Evolutionary conservation across 2,329 filamentous ascomycete genomes (phyloP).

Genomic region (Aureobasidium sp.): DNA sequence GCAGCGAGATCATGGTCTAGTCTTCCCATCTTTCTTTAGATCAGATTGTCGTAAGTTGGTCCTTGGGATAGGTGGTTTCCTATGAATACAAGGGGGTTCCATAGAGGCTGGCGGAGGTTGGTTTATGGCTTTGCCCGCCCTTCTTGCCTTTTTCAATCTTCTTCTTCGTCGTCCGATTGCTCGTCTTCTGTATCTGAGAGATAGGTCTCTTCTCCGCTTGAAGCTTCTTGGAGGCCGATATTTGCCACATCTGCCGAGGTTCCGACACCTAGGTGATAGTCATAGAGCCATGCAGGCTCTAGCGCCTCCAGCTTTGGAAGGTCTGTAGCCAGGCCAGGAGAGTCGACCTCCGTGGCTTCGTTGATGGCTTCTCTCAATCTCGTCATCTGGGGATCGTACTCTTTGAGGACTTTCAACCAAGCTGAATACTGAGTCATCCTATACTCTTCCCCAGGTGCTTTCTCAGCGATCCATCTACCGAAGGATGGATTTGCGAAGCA

Average conservation of each 20-base stretch:
- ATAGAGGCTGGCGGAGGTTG: background rate
- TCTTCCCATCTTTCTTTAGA: no score
- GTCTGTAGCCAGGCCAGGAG: background rate
- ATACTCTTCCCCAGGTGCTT: background rate
- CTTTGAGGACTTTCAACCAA: background rate
- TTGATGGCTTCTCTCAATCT: background rate
- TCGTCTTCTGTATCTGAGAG: background rate
- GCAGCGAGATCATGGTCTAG: background rate
- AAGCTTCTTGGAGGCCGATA: background rate
- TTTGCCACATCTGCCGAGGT: background rate
- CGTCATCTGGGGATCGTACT: background rate
- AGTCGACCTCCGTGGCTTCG: background rate
- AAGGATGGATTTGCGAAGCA: background rate
- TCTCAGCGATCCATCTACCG: background rate
- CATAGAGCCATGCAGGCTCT: background rate
- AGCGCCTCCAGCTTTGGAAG: background rate
- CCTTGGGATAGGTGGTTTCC: no score
- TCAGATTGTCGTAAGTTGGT: background rate
- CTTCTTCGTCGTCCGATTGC: background rate
- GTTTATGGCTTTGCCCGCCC: background rate
- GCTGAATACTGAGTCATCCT: background rate
- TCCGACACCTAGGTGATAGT: background rate
- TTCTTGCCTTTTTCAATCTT: background rate
- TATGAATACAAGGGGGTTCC: background rate
- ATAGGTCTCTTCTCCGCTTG: background rate